Evolutionary conservation across 768 basidiomycete genomes (phyloP).

Genomic region (Clavulina sp.): DNA sequence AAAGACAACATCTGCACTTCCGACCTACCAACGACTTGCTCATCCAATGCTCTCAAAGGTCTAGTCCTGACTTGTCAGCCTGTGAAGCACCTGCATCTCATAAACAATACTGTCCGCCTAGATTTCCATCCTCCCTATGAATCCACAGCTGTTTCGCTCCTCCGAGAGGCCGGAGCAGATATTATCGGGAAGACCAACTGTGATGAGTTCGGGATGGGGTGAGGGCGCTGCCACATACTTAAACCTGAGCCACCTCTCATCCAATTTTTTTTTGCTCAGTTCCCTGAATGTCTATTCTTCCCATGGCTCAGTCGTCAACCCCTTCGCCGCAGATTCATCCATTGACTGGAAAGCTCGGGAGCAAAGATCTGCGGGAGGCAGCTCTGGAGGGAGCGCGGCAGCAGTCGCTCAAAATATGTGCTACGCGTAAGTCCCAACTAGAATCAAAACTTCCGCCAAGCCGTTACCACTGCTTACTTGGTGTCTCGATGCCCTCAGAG

Average conservation of each 20-base stretch:
- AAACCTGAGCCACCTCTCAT: background rate
- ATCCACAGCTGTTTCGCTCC: conserved; percentile 59
- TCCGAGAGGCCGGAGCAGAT: conserved; percentile 45
- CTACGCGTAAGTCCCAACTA: conserved; percentile 51
- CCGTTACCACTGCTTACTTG: background rate
- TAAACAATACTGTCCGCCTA: conserved; percentile 17
- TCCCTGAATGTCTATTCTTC: conserved; percentile 60
- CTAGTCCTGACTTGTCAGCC: conserved; percentile 6
- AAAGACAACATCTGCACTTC: conserved; percentile 79
- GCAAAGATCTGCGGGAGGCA: conserved; percentile 66
- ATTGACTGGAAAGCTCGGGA: conserved; percentile 18
- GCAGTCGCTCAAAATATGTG: conserved; percentile 78
- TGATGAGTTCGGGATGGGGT: conserved; percentile 99
- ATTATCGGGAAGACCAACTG: conserved; percentile 84
- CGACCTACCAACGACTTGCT: conserved; percentile 52
- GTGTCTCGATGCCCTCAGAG: conserved; percentile 29
- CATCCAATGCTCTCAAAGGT: conserved; percentile 60
- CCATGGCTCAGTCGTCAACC: conserved; percentile 70
- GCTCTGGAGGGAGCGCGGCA: conserved; percentile 89
- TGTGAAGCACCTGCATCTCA: background rate
- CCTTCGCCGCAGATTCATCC: conserved; percentile 24
- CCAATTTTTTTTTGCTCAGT: conserved; percentile 21
- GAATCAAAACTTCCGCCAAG: background rate
- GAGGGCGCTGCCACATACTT: conserved; percentile 14
- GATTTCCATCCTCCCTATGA: conserved; percentile 69